phyloP scores from a whole-genome alignment of 352 stramenopile genomes.

The Globisporangium carolinianum region DNA sequence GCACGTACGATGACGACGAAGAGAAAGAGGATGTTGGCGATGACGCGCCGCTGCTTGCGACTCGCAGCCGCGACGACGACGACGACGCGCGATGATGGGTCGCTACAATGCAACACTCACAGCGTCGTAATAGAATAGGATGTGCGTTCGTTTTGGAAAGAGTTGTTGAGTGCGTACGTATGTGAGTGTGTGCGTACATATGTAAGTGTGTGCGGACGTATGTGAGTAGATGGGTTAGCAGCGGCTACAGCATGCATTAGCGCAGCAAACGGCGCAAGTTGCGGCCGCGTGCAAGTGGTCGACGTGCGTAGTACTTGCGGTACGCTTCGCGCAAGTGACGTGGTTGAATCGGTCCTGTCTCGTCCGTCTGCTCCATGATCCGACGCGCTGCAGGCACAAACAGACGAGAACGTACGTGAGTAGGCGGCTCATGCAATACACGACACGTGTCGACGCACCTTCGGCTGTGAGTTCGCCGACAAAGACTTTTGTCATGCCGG shows the following conservation, averaged over 20 bases:
- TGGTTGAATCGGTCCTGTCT: constrained; percentile 69
- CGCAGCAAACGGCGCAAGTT: constrained; percentile 49
- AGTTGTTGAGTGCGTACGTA: not conserved
- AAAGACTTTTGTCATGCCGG: constrained; percentile 83
- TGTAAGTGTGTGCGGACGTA: not conserved
- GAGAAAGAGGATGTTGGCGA: constrained; percentile 3
- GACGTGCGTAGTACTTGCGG: constrained; percentile 80
- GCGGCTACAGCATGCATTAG: constrained; percentile 8
- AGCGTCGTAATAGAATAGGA: constrained; percentile 18
- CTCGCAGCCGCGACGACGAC: constrained; percentile 11
- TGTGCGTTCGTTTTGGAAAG: too few relatives aligned
- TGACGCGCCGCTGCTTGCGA: not conserved
- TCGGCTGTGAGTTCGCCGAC: constrained; percentile 73
- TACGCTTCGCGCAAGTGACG: constrained; percentile 72
- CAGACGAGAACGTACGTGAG: too few relatives aligned
- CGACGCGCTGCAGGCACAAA: constrained; percentile 33
- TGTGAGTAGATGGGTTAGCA: too few relatives aligned
- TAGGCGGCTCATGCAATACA: not conserved
- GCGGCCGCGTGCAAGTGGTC: constrained; percentile 50
- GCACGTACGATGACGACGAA: constrained; percentile 14
- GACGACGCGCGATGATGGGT: constrained; percentile 15
- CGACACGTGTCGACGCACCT: constrained; percentile 21
- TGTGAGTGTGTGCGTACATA: not conserved
- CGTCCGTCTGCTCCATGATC: constrained; percentile 76
- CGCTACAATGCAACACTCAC: not conserved